Percentiles rank a stretch among this genome's conserved stretches.
Evolutionary conservation across 2,329 filamentous ascomycete genomes (phyloP).

Genomic region (Aspergillus tanneri): DNA sequence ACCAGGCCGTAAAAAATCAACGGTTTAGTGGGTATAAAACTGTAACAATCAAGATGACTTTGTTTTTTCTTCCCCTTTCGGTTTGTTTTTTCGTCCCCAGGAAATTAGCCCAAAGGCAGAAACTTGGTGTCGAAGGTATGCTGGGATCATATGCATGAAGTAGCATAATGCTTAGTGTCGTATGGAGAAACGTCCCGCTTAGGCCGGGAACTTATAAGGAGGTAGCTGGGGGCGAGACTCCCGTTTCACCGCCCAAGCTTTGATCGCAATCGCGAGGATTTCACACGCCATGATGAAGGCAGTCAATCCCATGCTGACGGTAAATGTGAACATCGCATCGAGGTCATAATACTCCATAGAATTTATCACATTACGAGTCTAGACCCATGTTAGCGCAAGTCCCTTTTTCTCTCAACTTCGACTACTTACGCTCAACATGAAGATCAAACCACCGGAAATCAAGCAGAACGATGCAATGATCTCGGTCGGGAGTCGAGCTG

Average conservation of each 20-base stretch:
- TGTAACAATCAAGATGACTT: conserved; percentile 15
- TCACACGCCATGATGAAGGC: conserved; percentile 84
- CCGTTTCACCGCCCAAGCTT: conserved; percentile 73
- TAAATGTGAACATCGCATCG: conserved; percentile 93
- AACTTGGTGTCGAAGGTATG: not conserved
- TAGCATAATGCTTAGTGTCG: not conserved
- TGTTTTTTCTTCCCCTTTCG: conserved; percentile 5
- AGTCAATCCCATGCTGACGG: conserved; percentile 78
- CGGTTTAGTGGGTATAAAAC: conserved; percentile 27
- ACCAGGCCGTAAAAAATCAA: conserved; percentile 18
- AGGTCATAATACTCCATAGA: conserved; percentile 75
- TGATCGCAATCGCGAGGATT: conserved; percentile 73
- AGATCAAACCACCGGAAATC: conserved; percentile 81
- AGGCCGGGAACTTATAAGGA: conserved; percentile 31
- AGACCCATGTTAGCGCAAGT: conserved; percentile 19
- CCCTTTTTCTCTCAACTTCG: not conserved
- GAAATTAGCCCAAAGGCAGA: not conserved
- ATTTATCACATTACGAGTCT: conserved; percentile 72
- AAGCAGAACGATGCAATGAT: conserved; percentile 84
- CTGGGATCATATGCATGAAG: not conserved
- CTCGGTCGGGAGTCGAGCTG: conserved; percentile 85
- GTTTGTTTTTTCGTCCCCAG: conserved; percentile 3
- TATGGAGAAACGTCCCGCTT: too few species aligned
- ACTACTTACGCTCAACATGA: conserved; percentile 79
- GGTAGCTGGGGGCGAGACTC: conserved; percentile 34